Evolutionary conservation across 768 basidiomycete species (phyloP).

Genomic region (Trametes villosa): DNA sequence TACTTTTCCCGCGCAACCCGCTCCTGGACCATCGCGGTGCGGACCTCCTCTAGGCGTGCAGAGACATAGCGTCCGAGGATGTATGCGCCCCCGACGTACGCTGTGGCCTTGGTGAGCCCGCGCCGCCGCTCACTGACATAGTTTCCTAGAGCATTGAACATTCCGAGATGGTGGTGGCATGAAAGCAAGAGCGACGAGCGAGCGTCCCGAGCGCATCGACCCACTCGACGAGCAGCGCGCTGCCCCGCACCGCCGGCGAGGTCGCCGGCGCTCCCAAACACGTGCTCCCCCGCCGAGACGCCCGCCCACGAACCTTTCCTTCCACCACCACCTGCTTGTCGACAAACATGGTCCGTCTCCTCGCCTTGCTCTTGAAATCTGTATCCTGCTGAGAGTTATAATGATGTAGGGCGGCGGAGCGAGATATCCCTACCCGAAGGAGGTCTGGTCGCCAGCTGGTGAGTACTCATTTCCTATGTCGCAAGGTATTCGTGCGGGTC

Average conservation of each 20-base stretch:
- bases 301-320: conserved; percentile 19
- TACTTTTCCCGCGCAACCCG: conserved; percentile 70
- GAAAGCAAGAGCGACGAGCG: conserved; percentile 15
- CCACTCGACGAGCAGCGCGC: not conserved
- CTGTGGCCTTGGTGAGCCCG: conserved; percentile 51
- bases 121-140: conserved; percentile 55
- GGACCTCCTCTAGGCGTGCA: conserved; percentile 66
- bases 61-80: conserved; percentile 61
- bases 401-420: conserved; percentile 70
- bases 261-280: conserved; percentile 29
- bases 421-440: conserved; percentile 92
- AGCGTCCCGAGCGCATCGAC: conserved; percentile 9
- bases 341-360: conserved; percentile 25
- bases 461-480: conserved; percentile 24
- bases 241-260: conserved; percentile 10
- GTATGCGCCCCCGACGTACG: conserved; percentile 65
- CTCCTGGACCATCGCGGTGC: conserved; percentile 63
- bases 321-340: conserved; percentile 20
- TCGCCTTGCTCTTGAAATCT: not conserved
- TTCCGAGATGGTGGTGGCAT: conserved; percentile 32
- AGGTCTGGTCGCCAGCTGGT: conserved; percentile 95
- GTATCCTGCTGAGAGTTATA: not conserved
- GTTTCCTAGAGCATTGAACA: conserved; percentile 49
- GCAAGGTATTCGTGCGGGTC: not conserved
- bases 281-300: conserved; percentile 25